Evolutionary conservation across 305 asterid genomes (phyloP), one percentile per base, ranked within the genome.

Genomic region (Fraxinus xanthoxyloides): DNA sequence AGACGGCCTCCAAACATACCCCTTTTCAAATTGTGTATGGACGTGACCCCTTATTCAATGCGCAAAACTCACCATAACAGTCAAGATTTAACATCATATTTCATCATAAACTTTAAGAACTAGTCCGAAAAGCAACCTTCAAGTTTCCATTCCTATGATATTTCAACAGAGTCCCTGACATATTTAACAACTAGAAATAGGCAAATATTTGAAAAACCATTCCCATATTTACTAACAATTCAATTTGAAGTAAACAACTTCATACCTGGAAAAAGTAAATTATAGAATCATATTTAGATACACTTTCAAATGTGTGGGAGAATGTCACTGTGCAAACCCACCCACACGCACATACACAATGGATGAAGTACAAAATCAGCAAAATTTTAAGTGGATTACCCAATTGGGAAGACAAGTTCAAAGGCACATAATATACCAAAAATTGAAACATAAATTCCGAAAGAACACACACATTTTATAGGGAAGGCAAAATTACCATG

Each of bases 401-500:
- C 40, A 56, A 43, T 43, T 48, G 78, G 46, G 81, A 7, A 40
- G 75, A 26, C 4, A 78, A 32, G 5, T 15, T n/a, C 6, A n/a
- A 31, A 67, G 13, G 51, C 67, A 74, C 28, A 17, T 28, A 9
- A 35, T 59, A 59, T 35, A 24, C 23, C 36, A 19, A 36, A 61
- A 51, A 59, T 48, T 10, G 65, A 4, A 54, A 65, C 36, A 26
- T 10, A 65, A 65, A 9, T 28, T 65, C 35, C n/a, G 12, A 65
- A 24, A 9, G 6, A 65, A 65, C 35, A 26, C 17, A 4, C n/a
- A 8, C 34, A 24, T 13, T 24, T 36, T 36, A 17, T 26, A 9
- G 35, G 35, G 12, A 40, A 69, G 76, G 21, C 26, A 51, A 19
- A 81, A 81, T 87, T 91, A 96, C 98, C 98, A 92, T 94, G 89